Base-by-base conservation (phyloP, 352 stramenopile species). In the Globisporangium sylvaticum region DNA sequence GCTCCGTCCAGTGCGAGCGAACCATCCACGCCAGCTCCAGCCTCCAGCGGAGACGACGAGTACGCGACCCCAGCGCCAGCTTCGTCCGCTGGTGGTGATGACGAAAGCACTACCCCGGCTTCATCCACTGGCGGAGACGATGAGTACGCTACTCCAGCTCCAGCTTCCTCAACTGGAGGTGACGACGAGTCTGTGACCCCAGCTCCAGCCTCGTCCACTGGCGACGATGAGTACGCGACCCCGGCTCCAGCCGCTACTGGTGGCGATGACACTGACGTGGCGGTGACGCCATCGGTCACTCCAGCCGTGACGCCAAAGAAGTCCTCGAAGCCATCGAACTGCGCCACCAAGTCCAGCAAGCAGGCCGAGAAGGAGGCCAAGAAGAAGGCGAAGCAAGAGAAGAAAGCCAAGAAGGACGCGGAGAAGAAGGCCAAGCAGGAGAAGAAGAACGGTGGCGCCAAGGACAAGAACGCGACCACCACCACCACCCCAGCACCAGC, bases 271-370 rank as follows among this genome's bases (percentile, higher is more conserved):
- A 44, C 20, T 6, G 58, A n/a, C 4, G 34, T 25, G 8, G 48
- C 32, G 44, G 27, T 24, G 27, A 46, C 59, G n/a, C 59, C 59
- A 65, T 24, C 44, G 4, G 29, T 39, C 14, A 65, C 59, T 1
- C 59, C 59, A 65, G 59, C 32, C 20, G 44, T 65, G 59, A 65
- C 59, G 3, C 59, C 59, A 22, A 57, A 56, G 59, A 58, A 46
- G 46, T 24, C 44, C 59, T 46, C 59, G 42, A 65, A 65, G 29
- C 44, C 59, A 29, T 46, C 59, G 6, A 65, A 65, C 20, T 65
- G 59, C 44, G 29, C n/a, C 22, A 55, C 50, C 27, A 31, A 39
- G 25, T 37, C 59, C 10, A 31, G 18, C 27, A 65, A 58, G 29
- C 46, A 53, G 44, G 25, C 37, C 1, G 4, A 57, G 59, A 56